phyloP scores from a whole-genome alignment of 1,139 yeast genomes.

The Maudiozyma humilis region DNA sequence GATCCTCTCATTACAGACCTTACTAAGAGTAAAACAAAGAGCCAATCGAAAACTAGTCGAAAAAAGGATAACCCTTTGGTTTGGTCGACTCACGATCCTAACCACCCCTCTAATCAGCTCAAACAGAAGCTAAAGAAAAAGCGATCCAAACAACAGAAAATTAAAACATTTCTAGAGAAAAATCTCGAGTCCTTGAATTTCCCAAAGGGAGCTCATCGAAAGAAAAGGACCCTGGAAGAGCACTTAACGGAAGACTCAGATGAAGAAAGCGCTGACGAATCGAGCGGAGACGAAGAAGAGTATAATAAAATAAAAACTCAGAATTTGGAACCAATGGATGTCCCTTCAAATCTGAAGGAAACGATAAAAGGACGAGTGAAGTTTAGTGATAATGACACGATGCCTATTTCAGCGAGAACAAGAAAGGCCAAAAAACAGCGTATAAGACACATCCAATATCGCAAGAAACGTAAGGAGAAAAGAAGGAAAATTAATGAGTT shows the following conservation, averaged over 20 bases:
- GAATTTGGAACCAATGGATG: neutral
- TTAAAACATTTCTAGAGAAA: neutral
- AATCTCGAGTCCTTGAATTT: neutral
- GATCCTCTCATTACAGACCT: neutral
- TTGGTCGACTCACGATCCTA: neutral
- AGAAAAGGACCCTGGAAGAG: neutral
- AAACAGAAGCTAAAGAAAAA: neutral
- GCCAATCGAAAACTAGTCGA: neutral
- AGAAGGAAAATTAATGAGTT: too few relatives aligned
- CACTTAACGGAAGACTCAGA: neutral
- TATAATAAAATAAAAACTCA: neutral
- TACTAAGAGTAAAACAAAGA: neutral
- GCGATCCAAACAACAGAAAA: neutral
- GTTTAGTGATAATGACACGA: neutral
- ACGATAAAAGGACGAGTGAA: neutral
- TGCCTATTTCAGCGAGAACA: neutral
- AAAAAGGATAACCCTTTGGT: neutral
- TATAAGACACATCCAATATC: neutral
- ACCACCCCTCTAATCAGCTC: neutral
- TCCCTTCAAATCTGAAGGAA: neutral
- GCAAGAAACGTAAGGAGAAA: too few relatives aligned
- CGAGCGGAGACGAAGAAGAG: neutral
- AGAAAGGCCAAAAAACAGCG: neutral
- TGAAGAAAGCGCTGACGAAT: neutral
- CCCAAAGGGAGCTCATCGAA: neutral